Percentiles rank a stretch among this genome's conserved stretches.
Conservation (phyloP, 2,329 filamentous ascomycete genomes). For the Endocalyx cinctus region DNA sequence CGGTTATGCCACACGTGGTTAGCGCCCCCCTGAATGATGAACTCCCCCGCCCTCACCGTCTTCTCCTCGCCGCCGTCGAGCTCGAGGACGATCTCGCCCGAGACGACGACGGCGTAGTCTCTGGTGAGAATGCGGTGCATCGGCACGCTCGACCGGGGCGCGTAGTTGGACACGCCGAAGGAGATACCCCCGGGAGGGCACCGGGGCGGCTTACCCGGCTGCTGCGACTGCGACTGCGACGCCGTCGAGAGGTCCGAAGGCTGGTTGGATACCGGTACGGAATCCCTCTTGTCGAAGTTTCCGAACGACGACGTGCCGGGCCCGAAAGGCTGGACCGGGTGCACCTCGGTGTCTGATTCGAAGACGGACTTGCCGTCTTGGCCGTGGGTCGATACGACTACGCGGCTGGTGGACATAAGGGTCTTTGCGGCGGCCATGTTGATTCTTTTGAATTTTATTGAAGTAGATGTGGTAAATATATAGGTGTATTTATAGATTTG, state of each 20-base stretch:
- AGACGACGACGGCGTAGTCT: conserved; percentile 35
- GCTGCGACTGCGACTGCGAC: conserved; percentile 5
- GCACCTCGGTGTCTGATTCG: conserved; percentile 19
- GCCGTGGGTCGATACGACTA: conserved; percentile 27
- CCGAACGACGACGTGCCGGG: conserved; percentile 25
- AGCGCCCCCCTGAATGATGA: conserved; percentile 37
- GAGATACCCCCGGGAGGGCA: conserved; percentile 31
- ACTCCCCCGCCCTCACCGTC: conserved; percentile 30
- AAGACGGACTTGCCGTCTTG: conserved; percentile 28
- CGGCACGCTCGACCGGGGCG: conserved; percentile 24
- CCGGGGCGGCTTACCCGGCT: conserved; percentile 22
- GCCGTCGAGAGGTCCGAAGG: conserved; percentile 9
- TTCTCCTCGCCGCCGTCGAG: conserved; percentile 38
- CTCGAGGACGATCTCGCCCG: conserved; percentile 33
- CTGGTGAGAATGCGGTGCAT: conserved; percentile 38
- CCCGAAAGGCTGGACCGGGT: conserved; percentile 27
- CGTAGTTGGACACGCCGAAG: conserved; percentile 30
- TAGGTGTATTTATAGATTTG: background rate
- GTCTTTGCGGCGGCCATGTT: conserved; percentile 6
- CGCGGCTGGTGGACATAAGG: conserved; percentile 13
- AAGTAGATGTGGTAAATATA: background rate
- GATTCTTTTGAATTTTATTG: too few species aligned
- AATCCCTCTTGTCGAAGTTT: conserved; percentile 23
- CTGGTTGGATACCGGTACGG: conserved; percentile 28
- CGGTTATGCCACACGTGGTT: conserved; percentile 48